Evolutionary conservation across 441 rosid species (phyloP).

Genomic region (Breynia disticha): DNA sequence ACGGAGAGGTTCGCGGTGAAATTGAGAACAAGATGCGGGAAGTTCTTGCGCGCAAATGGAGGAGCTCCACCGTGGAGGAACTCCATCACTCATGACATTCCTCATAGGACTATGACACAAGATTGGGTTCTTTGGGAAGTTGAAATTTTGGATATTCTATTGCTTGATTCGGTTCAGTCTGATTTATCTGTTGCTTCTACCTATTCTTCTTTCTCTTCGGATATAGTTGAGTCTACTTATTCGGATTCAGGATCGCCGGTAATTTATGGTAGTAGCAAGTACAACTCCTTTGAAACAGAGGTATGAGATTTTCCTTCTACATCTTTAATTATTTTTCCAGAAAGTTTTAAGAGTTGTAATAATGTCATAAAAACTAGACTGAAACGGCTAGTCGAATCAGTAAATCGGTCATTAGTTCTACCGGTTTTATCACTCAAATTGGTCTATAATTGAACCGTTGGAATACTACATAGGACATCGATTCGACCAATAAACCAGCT

Average conservation of each 20-base stretch:
- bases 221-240: slow-evolving; percentile 5
- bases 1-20: slow-evolving; percentile 34
- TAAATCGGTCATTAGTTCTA: too few species aligned
- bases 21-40: slow-evolving; percentile 48
- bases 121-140: slow-evolving; percentile 72
- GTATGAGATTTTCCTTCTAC: too few species aligned
- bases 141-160: slow-evolving; percentile 40
- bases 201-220: slow-evolving; percentile 30
- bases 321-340: too few species aligned
- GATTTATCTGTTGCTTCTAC: slow-evolving; percentile 10
- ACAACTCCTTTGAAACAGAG: too few species aligned
- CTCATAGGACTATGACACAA: slow-evolving; percentile 53
- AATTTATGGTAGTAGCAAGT: too few species aligned
- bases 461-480: too few species aligned
- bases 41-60: slow-evolving; percentile 67
- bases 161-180: slow-evolving; percentile 13
- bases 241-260: neutral
- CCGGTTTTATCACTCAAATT: too few species aligned
- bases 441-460: too few species aligned
- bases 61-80: slow-evolving; percentile 80
- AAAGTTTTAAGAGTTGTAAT: too few species aligned
- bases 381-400: too few species aligned
- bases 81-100: slow-evolving; percentile 67
- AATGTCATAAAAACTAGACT: too few species aligned
- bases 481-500: too few species aligned